phyloP scores from a whole-genome alignment of 768 basidiomycete genomes.

The Russula griseocarnosa region DNA sequence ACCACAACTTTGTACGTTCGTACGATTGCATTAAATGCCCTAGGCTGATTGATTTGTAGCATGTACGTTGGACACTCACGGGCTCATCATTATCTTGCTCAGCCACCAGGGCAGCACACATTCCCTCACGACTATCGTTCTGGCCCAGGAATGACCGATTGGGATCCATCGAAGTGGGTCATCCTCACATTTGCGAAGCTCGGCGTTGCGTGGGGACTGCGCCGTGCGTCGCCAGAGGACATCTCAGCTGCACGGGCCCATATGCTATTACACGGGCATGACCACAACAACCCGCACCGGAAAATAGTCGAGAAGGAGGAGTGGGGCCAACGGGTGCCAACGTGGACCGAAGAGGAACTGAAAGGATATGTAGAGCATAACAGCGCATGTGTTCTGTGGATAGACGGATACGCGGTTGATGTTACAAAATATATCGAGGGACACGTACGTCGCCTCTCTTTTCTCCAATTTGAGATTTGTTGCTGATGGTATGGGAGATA shows the following conservation, averaged over 20 bases:
- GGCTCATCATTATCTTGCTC: slow-evolving; percentile 4
- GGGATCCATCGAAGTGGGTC: slow-evolving; percentile 83
- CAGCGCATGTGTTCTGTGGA: slow-evolving; percentile 47
- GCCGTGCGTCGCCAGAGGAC: slow-evolving; percentile 48
- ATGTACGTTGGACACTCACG: slow-evolving; percentile 37
- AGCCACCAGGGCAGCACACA: slow-evolving; percentile 51
- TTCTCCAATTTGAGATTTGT: neutral
- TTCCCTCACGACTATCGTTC: slow-evolving; percentile 79
- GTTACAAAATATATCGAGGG: slow-evolving; percentile 57
- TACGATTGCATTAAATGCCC: neutral
- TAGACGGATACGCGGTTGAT: slow-evolving; percentile 61
- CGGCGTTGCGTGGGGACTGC: slow-evolving; percentile 47
- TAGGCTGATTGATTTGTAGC: slow-evolving; percentile 35
- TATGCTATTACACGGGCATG: slow-evolving; percentile 44
- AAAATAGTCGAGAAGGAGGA: slow-evolving; percentile 22
- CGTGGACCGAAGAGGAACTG: slow-evolving; percentile 43
- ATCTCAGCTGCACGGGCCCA: slow-evolving; percentile 44
- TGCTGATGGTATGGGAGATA: slow-evolving; percentile 3
- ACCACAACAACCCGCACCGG: slow-evolving; percentile 26
- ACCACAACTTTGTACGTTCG: slow-evolving; percentile 64
- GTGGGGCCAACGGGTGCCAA: slow-evolving; percentile 36
- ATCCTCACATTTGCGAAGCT: slow-evolving; percentile 51
- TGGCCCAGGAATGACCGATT: slow-evolving; percentile 54
- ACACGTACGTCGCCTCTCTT: slow-evolving; percentile 49
- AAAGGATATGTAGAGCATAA: slow-evolving; percentile 37